Conservation (phyloP, 352 stramenopile species). For the Globisporangium sylvaticum region DNA sequence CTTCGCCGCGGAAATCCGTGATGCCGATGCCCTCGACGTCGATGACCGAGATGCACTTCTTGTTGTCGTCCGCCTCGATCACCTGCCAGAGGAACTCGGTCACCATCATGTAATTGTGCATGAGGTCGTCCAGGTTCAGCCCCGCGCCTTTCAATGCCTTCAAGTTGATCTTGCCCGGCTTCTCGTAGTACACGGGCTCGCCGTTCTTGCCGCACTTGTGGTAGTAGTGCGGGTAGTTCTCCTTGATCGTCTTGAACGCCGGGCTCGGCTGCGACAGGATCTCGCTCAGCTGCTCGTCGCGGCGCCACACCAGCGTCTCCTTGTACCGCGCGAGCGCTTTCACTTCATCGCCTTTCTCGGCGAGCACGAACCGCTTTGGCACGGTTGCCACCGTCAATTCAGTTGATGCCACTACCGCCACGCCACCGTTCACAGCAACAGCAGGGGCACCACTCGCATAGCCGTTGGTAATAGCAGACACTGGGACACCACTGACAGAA, state of each 20-base stretch:
- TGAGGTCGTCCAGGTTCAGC: slow-evolving; percentile 70
- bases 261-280: slow-evolving; percentile 67
- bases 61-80: slow-evolving; percentile 79
- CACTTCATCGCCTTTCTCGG: slow-evolving; percentile 70
- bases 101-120: slow-evolving; percentile 86
- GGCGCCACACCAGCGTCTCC: slow-evolving; percentile 72
- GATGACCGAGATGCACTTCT: slow-evolving; percentile 82
- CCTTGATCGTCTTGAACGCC: slow-evolving; percentile 85
- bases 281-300: slow-evolving; percentile 71
- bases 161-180: slow-evolving; percentile 83
- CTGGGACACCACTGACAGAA: not conserved
- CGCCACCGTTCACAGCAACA: not conserved
- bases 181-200: slow-evolving; percentile 87
- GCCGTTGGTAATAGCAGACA: not conserved
- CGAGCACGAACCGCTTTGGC: slow-evolving; percentile 63
- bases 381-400: slow-evolving; percentile 31
- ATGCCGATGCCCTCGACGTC: slow-evolving; percentile 84
- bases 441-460: not conserved
- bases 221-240: slow-evolving; percentile 91
- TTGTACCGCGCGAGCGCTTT: slow-evolving; percentile 69
- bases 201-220: slow-evolving; percentile 78
- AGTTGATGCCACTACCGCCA: not conserved
- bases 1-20: slow-evolving; percentile 82
- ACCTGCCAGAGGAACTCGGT: slow-evolving; percentile 86
- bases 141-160: slow-evolving; percentile 79